These are phyloP conservation scores for Sporothrix globosa DNA, from an alignment of 2,329 filamentous ascomycete species.

Conservation along the genomic window DNA sequence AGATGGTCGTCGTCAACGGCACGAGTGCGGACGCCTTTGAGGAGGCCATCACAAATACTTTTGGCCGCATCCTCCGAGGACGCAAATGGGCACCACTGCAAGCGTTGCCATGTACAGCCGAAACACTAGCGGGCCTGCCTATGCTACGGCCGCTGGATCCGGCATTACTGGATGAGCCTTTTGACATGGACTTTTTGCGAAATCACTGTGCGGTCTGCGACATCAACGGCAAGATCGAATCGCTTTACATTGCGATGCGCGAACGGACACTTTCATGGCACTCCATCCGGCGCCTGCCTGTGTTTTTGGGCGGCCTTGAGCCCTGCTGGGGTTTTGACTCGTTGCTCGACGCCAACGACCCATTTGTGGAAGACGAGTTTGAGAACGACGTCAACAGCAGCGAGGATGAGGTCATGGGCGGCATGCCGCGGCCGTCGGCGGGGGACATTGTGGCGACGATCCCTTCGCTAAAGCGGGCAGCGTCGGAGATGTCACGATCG, in stretches of 20 bases:
- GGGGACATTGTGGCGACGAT: slow-evolving; percentile 51
- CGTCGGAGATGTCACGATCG: slow-evolving; percentile 57
- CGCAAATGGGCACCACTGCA: slow-evolving; percentile 62
- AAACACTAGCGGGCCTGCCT: slow-evolving; percentile 58
- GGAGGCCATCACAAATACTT: slow-evolving; percentile 54
- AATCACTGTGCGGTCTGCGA: slow-evolving; percentile 61
- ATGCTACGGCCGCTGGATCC: slow-evolving; percentile 61
- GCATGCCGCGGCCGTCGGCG: slow-evolving; percentile 46
- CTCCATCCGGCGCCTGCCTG: slow-evolving; percentile 52
- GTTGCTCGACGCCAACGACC: slow-evolving; percentile 50
- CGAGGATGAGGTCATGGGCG: slow-evolving; percentile 33
- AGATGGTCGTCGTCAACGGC: slow-evolving; percentile 58
- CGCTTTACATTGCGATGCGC: slow-evolving; percentile 62
- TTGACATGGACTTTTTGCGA: slow-evolving; percentile 56
- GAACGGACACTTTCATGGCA: slow-evolving; percentile 60
- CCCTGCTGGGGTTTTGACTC: slow-evolving; percentile 58
- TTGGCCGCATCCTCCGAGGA: slow-evolving; percentile 54
- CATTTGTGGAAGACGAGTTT: slow-evolving; percentile 26
- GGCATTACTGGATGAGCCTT: slow-evolving; percentile 48
- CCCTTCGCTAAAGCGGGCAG: slow-evolving; percentile 54
- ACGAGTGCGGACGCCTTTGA: slow-evolving; percentile 54
- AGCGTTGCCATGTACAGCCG: slow-evolving; percentile 60
- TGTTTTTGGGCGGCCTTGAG: slow-evolving; percentile 58
- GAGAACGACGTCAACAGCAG: slow-evolving; percentile 32
- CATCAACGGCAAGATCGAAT: slow-evolving; percentile 58